Evolutionary conservation across 352 stramenopile genomes (phyloP), one percentile per base, ranked within the genome.

Genomic region (Globisporangium sylvaticum): DNA sequence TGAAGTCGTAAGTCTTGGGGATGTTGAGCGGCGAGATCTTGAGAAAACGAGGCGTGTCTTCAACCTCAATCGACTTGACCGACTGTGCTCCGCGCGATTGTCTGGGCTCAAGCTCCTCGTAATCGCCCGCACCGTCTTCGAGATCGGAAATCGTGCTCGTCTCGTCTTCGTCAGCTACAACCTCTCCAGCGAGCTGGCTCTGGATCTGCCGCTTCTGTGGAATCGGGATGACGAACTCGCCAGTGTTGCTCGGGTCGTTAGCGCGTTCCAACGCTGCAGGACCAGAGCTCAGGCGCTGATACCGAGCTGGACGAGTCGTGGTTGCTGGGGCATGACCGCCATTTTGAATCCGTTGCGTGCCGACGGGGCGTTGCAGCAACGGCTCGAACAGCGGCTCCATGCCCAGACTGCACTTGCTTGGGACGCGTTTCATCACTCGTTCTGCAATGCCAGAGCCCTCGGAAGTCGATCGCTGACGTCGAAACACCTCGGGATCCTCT

Each of bases 341-440:
- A 27, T 39, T 34, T 8, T 27, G 25, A 34, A 34, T 57, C 59
- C 24, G 67, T 54, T 94, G 86, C 0, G 82, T 92, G 32, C 86
- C 86, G 31, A 90, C 84, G 0, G 82, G 73, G 1, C 77, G 74
- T 12, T 91, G 83, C 20, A 94, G 58, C 8, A 94, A 70, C 39
- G 86, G 84, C 56, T 94, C 86, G 59, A 90, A 94, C 14, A 94
- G 61, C 20, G 86, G 84, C 65, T 94, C 86, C 63, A 94, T 84
- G 2, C 69, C 84, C 48, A 90, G 75, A 12, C 69, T 74, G 69
- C 78, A 90, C 46, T 80, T 86, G 34, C 66, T 77, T 4, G 77
- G 75, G 2, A 58, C 59, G 2, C 46, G 65, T 34, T 50, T 37
- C 24, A 69, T 37, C 39, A 63, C 61, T 22, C 58, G 59, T n/a